Conservation (phyloP, 2,329 filamentous ascomycete genomes). For the Beauveria rudraprayagi region DNA sequence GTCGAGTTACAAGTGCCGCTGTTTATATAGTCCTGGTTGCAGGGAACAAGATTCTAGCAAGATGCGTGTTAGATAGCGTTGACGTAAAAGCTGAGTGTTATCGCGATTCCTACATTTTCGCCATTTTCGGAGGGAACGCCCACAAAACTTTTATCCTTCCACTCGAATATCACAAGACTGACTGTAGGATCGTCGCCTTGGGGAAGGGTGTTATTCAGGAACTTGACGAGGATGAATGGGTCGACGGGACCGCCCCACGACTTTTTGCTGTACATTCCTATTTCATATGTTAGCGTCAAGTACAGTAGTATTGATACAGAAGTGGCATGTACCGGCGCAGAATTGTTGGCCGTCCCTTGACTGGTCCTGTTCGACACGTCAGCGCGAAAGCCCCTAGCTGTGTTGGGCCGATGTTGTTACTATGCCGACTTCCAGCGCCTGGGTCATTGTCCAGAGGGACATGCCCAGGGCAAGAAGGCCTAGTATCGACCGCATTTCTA, state of each 20-base stretch:
- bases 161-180: slow-evolving; percentile 88
- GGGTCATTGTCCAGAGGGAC: slow-evolving; percentile 41
- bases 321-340: slow-evolving; percentile 51
- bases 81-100: background rate
- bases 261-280: slow-evolving; percentile 88
- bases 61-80: slow-evolving; percentile 25
- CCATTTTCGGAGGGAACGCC: slow-evolving; percentile 54
- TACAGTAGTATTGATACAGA: background rate
- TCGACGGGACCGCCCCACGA: slow-evolving; percentile 83
- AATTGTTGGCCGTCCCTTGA: slow-evolving; percentile 69
- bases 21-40: slow-evolving; percentile 62
- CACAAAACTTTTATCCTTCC: slow-evolving; percentile 74
- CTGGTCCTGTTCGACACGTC: slow-evolving; percentile 51
- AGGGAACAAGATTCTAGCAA: slow-evolving; percentile 49
- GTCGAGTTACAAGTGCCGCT: slow-evolving; percentile 64
- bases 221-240: slow-evolving; percentile 82
- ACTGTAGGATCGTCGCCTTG: slow-evolving; percentile 61
- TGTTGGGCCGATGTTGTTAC: slow-evolving; percentile 29
- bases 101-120: slow-evolving; percentile 37
- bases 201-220: slow-evolving; percentile 52
- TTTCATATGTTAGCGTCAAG: slow-evolving; percentile 16
- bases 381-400: background rate
- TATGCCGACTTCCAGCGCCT: slow-evolving; percentile 50
- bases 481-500: slow-evolving; percentile 47
- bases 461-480: slow-evolving; percentile 44